Evolutionary conservation across 164 flowering plant species (phyloP), one percentile per base, ranked within the genome.

Genomic region (Magnolia changhungtana): DNA sequence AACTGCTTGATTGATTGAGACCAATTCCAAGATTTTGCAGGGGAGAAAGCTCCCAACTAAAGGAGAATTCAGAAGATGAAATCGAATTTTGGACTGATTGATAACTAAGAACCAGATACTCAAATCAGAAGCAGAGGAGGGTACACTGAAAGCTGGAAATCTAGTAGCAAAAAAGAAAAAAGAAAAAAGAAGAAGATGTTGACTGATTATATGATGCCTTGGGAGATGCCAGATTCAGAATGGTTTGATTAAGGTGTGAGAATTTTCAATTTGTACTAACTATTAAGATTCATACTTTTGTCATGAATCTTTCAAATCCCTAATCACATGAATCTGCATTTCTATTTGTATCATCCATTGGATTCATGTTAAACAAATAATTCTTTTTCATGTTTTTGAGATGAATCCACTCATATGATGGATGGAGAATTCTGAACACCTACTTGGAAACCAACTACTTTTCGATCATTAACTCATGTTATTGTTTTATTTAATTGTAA

Each of bases 211-310:
- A 91, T 90, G 96, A 94, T 96, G 96, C 75, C 90, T 78, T 87
- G 89, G 78, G 92, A 94, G 80, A 90, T 94, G 98, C 87, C 94
- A 86, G 96, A 96, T 84, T 98, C 99, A 72, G 98, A 94, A 80
- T 89, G 90, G 19, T 87, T 24, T 96, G 45, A 96, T 94, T 79
- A 97, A 96, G 94, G 99, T 96, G 85, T 72, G 20, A 49, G 20
- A 4, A 14, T 67, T 31, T 1, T 31, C 37, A 8, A 1, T 31
- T 31, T 14, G 27, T 67, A 7, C 2, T 55, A 14, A 9, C 16
- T 2, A 14, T 55, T 55, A 55, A 55, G 16, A 55, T 14, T 55
- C 16, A 9, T 14, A 55, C 59, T 14, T 9, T 1, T 14, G 11
- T 55, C 59, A 55, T 55, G 8, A 9, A 55, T 9, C 59, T 55